A percentile compares a stretch with the other conserved stretches of the same genome.
phyloP scores from a whole-genome alignment of 2,329 filamentous ascomycete genomes.

The Chaetomiaceae sp. region DNA sequence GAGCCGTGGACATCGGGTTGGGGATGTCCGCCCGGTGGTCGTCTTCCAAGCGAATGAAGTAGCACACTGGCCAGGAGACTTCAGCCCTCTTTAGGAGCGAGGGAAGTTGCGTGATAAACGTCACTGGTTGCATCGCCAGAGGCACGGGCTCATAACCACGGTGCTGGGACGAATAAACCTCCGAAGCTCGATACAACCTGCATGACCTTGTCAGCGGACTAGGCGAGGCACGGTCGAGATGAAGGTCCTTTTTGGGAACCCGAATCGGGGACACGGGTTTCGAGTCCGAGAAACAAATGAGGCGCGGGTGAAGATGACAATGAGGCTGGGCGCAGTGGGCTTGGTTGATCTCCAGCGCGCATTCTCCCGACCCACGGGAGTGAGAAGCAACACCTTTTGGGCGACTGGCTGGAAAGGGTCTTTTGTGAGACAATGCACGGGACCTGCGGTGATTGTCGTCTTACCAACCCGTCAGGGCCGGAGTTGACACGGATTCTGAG shows the following conservation, averaged over 20 bases:
- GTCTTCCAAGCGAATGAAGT: slow-evolving; percentile 15
- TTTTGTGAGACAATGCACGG: slow-evolving; percentile 7
- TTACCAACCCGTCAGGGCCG: background rate
- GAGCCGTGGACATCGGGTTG: slow-evolving; percentile 23
- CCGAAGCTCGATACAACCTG: background rate
- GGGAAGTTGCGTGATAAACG: background rate
- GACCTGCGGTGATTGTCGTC: slow-evolving; percentile 10
- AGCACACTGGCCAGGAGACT: slow-evolving; percentile 4
- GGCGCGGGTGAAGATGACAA: background rate
- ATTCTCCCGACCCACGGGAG: background rate
- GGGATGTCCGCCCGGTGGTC: slow-evolving; percentile 25
- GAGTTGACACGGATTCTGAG: background rate
- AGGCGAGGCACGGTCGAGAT: background rate
- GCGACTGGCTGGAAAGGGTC: no score
- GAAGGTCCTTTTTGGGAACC: background rate
- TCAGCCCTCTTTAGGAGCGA: background rate
- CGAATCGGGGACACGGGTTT: background rate
- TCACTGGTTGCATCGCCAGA: slow-evolving; percentile 1
- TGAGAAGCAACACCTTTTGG: background rate
- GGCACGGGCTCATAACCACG: slow-evolving; percentile 5
- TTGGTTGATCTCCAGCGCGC: background rate
- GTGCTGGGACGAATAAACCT: slow-evolving; percentile 5
- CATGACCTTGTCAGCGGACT: background rate
- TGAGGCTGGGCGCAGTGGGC: background rate
- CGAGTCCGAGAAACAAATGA: background rate